These are phyloP conservation scores for Cercospora sp. DNA, from an alignment of 2,329 filamentous ascomycete species.

Conservation along the genomic window DNA sequence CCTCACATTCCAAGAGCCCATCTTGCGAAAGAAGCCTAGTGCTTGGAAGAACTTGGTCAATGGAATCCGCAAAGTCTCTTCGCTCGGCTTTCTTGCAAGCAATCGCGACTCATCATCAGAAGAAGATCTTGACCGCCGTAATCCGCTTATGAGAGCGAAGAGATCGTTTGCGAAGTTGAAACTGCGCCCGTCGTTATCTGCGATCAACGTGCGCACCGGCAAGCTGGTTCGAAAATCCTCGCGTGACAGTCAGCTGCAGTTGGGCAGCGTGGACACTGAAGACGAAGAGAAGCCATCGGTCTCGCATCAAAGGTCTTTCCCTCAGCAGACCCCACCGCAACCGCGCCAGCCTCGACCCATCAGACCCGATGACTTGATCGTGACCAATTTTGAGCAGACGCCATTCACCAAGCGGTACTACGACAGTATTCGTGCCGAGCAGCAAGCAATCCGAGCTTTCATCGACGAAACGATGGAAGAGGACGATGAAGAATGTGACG, in stretches of 20 bases:
- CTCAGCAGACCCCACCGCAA: neutral
- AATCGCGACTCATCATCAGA: neutral
- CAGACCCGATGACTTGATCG: slow-evolving; percentile 24
- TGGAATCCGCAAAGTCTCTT: slow-evolving; percentile 18
- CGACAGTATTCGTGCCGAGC: slow-evolving; percentile 31
- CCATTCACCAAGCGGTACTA: slow-evolving; percentile 36
- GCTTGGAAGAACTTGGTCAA: slow-evolving; percentile 13
- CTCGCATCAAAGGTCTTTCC: neutral
- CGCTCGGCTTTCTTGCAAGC: neutral
- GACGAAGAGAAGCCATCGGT: neutral
- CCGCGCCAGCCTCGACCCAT: neutral
- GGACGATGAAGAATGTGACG: slow-evolving; percentile 28
- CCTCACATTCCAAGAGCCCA: neutral
- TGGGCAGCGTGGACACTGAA: neutral
- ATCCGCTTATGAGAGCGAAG: neutral
- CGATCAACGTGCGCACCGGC: slow-evolving; percentile 16
- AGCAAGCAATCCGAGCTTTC: slow-evolving; percentile 30
- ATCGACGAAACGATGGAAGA: slow-evolving; percentile 31
- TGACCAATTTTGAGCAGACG: slow-evolving; percentile 37
- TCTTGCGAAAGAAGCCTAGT: slow-evolving; percentile 19
- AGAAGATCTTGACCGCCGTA: neutral
- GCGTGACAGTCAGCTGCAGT: neutral
- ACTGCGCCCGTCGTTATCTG: slow-evolving; percentile 9
- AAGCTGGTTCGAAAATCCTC: slow-evolving; percentile 10
- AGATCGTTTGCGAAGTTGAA: slow-evolving; percentile 15